Percentiles rank a stretch among this genome's conserved stretches.
These are phyloP conservation scores for Tulasnella sp. DNA, from an alignment of 768 basidiomycete genomes.

Conservation along the genomic window DNA sequence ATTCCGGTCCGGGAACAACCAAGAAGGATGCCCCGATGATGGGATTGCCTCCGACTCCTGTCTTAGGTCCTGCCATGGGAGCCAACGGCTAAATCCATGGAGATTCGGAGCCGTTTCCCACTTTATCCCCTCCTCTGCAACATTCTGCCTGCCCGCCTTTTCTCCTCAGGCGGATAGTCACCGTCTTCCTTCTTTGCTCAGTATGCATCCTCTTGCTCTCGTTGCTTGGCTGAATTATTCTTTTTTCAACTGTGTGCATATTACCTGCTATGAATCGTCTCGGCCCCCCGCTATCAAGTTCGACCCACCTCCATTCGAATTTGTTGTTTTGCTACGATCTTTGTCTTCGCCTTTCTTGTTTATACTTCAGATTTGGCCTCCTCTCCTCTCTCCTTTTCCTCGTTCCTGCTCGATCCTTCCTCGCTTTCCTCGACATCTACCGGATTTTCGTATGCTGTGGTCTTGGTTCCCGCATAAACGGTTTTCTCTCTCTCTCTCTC, in stretches of 20 bases:
- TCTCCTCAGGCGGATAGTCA: background rate
- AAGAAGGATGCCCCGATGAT: background rate
- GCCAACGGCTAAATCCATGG: slow-evolving; percentile 2
- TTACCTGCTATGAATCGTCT: background rate
- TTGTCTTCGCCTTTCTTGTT: background rate
- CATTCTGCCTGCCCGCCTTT: background rate
- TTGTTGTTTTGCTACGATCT: background rate
- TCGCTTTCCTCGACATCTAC: background rate
- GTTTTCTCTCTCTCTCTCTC: background rate
- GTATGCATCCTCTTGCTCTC: background rate
- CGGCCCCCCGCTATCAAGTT: background rate
- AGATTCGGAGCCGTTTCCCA: background rate
- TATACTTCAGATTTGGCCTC: background rate
- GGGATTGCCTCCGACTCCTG: background rate
- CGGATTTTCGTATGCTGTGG: background rate
- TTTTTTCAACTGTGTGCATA: background rate
- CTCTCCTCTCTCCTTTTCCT: background rate
- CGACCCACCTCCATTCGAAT: background rate
- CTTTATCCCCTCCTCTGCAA: background rate
- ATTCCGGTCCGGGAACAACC: background rate
- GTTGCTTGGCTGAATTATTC: background rate
- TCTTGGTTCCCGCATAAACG: background rate
- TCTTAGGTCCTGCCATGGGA: slow-evolving; percentile 7
- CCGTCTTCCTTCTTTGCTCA: background rate
- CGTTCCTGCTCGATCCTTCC: background rate